Evolutionary conservation across 2,329 filamentous ascomycete species (phyloP).

Genomic region (Gaeumannomyces sp.): DNA sequence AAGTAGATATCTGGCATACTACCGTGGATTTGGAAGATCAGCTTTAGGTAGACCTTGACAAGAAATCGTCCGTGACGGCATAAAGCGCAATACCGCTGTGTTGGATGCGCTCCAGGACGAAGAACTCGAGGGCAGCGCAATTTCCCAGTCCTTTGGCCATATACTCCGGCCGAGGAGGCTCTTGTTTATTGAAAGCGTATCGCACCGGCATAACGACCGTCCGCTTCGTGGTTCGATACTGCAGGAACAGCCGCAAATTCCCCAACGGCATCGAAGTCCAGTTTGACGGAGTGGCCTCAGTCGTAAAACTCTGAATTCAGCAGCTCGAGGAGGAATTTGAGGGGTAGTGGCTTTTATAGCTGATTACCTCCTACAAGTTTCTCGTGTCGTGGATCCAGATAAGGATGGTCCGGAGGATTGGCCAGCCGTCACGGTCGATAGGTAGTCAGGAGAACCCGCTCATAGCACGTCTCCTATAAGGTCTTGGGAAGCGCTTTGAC

Average conservation of each 20-base stretch:
- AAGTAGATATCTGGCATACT: no score
- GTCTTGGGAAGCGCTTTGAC: neutral
- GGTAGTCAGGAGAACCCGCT: neutral
- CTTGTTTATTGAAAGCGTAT: no score
- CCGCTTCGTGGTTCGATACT: no score
- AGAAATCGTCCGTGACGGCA: neutral
- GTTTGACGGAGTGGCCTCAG: no score
- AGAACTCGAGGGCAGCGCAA: neutral
- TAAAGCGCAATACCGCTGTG: neutral
- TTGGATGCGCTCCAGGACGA: neutral
- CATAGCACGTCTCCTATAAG: constrained; percentile 2
- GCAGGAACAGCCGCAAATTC: no score
- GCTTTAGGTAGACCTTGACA: no score
- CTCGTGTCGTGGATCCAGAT: neutral
- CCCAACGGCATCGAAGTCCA: no score
- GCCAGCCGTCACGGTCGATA: neutral
- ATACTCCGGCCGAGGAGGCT: no score
- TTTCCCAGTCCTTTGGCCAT: neutral
- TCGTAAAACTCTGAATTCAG: no score
- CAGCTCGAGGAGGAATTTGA: no score
- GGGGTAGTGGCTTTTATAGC: neutral
- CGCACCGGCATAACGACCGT: no score
- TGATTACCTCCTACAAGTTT: neutral
- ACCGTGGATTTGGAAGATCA: no score
- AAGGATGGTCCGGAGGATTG: neutral